A percentile compares a stretch with the other conserved stretches of the same genome.
Conservation (phyloP, 2,329 filamentous ascomycete species). For the Paramyrothecium sp. region DNA sequence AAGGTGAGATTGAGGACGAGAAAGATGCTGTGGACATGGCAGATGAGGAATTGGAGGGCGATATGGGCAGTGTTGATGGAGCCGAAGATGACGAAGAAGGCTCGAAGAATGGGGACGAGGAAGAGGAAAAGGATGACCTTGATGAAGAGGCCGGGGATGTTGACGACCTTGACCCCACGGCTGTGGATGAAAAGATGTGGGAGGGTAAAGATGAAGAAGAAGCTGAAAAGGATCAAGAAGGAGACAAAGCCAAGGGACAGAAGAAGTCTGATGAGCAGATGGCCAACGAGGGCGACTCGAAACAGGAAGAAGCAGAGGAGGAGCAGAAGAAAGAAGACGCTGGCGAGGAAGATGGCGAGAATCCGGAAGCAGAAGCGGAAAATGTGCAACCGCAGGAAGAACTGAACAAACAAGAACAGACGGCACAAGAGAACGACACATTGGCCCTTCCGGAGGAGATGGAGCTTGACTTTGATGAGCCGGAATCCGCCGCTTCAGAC, state of each 20-base stretch:
- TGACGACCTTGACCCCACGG: slow-evolving; percentile 83
- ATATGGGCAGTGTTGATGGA: slow-evolving; percentile 65
- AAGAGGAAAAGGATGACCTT: slow-evolving; percentile 69
- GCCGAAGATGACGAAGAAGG: slow-evolving; percentile 60
- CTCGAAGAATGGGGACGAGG: slow-evolving; percentile 61
- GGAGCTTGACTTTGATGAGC: slow-evolving; percentile 76
- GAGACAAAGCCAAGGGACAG: slow-evolving; percentile 68
- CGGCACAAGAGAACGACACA: slow-evolving; percentile 77
- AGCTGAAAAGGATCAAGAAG: slow-evolving; percentile 78
- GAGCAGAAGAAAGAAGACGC: slow-evolving; percentile 43
- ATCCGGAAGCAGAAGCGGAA: slow-evolving; percentile 61
- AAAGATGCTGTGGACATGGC: slow-evolving; percentile 91
- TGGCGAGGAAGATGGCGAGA: slow-evolving; percentile 44
- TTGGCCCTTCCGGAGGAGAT: slow-evolving; percentile 86
- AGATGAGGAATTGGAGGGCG: slow-evolving; percentile 85
- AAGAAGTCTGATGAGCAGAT: slow-evolving; percentile 64
- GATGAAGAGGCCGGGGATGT: slow-evolving; percentile 91
- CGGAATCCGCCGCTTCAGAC: slow-evolving; percentile 53
- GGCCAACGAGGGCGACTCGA: slow-evolving; percentile 57
- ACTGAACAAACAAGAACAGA: slow-evolving; percentile 64
- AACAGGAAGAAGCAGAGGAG: slow-evolving; percentile 38
- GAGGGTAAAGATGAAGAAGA: slow-evolving; percentile 76
- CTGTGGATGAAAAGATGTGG: slow-evolving; percentile 99
- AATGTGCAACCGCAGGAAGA: slow-evolving; percentile 55
- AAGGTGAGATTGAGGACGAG: slow-evolving; percentile 71